Evolutionary conservation across 495 filamentous ascomycete genomes (phyloP).

Genomic region (Penicillium arizonense): DNA sequence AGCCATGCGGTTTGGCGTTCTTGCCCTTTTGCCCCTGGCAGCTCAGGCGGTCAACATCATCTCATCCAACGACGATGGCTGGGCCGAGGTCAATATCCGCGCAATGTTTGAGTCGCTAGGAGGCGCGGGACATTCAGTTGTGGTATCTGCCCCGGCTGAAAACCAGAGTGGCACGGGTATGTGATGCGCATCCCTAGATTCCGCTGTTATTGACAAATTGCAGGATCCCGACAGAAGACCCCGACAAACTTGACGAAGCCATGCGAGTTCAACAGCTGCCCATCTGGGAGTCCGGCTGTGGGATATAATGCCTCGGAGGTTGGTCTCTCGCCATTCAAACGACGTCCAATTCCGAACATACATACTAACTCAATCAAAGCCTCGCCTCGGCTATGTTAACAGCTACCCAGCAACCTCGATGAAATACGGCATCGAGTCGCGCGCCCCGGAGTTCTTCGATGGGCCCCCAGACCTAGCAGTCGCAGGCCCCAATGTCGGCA

Average conservation of each 20-base stretch:
- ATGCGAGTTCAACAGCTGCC: constrained; percentile 61
- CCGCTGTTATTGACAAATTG: not conserved
- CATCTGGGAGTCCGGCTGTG: constrained; percentile 49
- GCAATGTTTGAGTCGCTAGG: constrained; percentile 51
- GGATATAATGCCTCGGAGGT: constrained; percentile 52
- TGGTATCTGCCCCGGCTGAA: constrained; percentile 63
- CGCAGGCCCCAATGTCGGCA: constrained; percentile 63
- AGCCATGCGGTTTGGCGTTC: constrained; percentile 10
- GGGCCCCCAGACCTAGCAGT: constrained; percentile 58
- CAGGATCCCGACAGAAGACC: constrained; percentile 53
- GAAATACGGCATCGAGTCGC: constrained; percentile 57
- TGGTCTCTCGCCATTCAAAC: not conserved
- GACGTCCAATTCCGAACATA: no score
- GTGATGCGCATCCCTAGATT: not conserved
- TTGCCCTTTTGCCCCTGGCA: constrained; percentile 4
- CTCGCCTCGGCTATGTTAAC: constrained; percentile 67
- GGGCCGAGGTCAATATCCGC: constrained; percentile 66
- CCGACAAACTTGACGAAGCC: constrained; percentile 40
- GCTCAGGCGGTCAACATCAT: constrained; percentile 53
- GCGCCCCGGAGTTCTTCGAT: constrained; percentile 50
- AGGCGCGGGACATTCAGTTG: constrained; percentile 53
- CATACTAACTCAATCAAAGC: constrained; percentile 8
- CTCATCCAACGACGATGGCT: constrained; percentile 70
- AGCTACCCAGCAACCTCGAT: constrained; percentile 65
- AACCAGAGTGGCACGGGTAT: constrained; percentile 62